A percentile compares a stretch with the other conserved stretches of the same genome.
These are phyloP conservation scores for Ceratocystis diversiconidia DNA, from an alignment of 2,329 filamentous ascomycete species.

Conservation along the genomic window DNA sequence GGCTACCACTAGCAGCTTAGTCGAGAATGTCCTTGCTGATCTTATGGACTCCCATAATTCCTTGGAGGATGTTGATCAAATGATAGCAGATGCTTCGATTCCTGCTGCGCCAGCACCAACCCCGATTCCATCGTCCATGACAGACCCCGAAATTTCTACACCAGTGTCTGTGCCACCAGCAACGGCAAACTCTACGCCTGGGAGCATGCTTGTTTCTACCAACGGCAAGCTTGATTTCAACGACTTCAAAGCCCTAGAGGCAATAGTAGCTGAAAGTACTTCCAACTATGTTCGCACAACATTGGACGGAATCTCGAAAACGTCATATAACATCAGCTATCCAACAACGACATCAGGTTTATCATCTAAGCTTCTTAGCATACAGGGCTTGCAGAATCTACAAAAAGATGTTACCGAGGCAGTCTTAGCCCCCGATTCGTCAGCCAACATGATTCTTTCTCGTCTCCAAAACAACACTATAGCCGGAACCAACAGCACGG, in stretches of 20 bases:
- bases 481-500: constrained; percentile 25
- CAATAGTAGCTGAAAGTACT: constrained; percentile 32
- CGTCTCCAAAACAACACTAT: constrained; percentile 24
- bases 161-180: constrained; percentile 11
- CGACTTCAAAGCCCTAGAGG: constrained; percentile 32
- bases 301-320: constrained; percentile 30
- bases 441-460: constrained; percentile 19
- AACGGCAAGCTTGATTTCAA: constrained; percentile 21
- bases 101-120: constrained; percentile 14
- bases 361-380: constrained; percentile 5
- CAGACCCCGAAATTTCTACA: constrained; percentile 22
- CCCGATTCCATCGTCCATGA: constrained; percentile 20
- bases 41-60: constrained; percentile 18
- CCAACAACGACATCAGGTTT: constrained; percentile 4
- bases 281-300: constrained; percentile 33
- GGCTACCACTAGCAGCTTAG: constrained; percentile 29
- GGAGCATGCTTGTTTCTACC: constrained; percentile 22
- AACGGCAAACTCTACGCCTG: constrained; percentile 20
- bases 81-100: constrained; percentile 13
- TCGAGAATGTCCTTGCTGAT: constrained; percentile 29
- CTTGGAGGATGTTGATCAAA: constrained; percentile 18
- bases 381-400: constrained; percentile 7
- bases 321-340: constrained; percentile 27
- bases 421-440: not conserved
- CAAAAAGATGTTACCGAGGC: constrained; percentile 11